phyloP scores from a whole-genome alignment of 2,329 filamentous ascomycete genomes.

The Pyrenochaeta sp. region DNA sequence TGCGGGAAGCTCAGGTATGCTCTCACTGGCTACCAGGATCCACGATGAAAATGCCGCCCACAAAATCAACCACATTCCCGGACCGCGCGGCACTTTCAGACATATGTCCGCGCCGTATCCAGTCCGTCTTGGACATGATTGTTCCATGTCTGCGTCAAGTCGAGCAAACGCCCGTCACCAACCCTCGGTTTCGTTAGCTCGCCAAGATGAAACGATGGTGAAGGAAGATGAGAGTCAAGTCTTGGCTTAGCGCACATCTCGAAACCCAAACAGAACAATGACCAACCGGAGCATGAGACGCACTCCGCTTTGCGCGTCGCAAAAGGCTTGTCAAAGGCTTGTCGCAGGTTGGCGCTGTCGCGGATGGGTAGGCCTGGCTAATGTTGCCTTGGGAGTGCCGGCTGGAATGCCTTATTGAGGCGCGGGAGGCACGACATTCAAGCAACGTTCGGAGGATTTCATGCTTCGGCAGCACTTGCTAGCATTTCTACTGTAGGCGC shows the following conservation, averaged over 20 bases:
- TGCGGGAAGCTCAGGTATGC: not conserved
- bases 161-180: conserved; percentile 9
- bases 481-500: not conserved
- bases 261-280: conserved; percentile 31
- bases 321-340: conserved; percentile 41
- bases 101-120: conserved; percentile 14
- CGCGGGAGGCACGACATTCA: not conserved
- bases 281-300: conserved; percentile 34
- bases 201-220: conserved; percentile 50
- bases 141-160: conserved; percentile 41
- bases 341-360: conserved; percentile 24
- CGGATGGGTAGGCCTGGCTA: conserved; percentile 17
- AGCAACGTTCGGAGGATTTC: conserved; percentile 11
- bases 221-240: conserved; percentile 31
- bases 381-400: conserved; percentile 29
- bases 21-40: conserved; percentile 11
- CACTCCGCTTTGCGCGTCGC: conserved; percentile 18
- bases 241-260: conserved; percentile 35
- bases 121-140: conserved; percentile 7
- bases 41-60: conserved; percentile 20
- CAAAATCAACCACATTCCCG: conserved; percentile 4
- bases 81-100: not conserved
- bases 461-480: conserved; percentile 12
- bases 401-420: conserved; percentile 7
- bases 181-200: conserved; percentile 31